Evolutionary conservation across 331 rosid genomes (phyloP).

Genomic region (Cydonia oblonga): DNA sequence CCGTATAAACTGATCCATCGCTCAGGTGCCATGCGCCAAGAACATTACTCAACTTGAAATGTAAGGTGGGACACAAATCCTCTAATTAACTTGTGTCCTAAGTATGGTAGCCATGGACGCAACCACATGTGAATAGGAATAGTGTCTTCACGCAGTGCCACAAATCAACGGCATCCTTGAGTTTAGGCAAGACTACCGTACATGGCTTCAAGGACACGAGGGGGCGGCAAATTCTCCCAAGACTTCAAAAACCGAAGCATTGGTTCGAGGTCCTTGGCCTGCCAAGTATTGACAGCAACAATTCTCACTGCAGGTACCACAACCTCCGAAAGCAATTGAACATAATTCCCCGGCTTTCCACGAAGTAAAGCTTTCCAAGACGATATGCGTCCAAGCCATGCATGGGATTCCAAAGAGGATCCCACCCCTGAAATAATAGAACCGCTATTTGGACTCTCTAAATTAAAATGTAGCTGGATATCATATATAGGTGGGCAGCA

Average conservation of each 20-base stretch:
- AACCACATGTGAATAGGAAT: conserved; percentile 86
- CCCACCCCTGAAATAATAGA: conserved; percentile 77
- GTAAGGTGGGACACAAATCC: conserved; percentile 62
- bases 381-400: conserved; percentile 58
- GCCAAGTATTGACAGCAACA: conserved; percentile 81
- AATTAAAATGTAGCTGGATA: too few relatives aligned
- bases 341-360: conserved; percentile 62
- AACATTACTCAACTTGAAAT: conserved; percentile 66
- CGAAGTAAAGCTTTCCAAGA: conserved; percentile 68
- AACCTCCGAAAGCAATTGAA: conserved; percentile 74
- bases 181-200: conserved; percentile 61
- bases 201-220: conserved; percentile 45
- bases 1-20: conserved; percentile 72
- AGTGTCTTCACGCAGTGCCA: conserved; percentile 82
- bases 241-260: conserved; percentile 71
- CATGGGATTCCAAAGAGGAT: conserved; percentile 68
- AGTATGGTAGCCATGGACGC: conserved; percentile 78
- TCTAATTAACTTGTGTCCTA: conserved; percentile 75
- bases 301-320: conserved; percentile 83
- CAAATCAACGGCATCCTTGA: conserved; percentile 58
- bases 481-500: too few relatives aligned
- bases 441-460: too few relatives aligned
- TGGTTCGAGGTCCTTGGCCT: conserved; percentile 84
- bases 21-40: conserved; percentile 95
- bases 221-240: conserved; percentile 75